Base-by-base conservation (phyloP, 331 rosid genomes). In the Acacia concinna region DNA sequence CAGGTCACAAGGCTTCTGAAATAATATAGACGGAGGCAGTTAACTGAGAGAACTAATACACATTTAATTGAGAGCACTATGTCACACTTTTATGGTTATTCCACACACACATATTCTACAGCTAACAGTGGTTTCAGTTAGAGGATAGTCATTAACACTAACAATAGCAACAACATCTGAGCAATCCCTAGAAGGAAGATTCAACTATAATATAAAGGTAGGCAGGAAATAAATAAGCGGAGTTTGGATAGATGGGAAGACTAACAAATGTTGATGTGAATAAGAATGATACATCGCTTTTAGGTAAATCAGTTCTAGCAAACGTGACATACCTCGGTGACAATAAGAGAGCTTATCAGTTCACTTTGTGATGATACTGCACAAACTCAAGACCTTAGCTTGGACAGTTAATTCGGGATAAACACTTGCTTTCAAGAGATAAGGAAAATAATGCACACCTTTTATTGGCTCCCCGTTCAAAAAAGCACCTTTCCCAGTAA, bases 281-380 rank as follows among this genome's bases (percentile, higher is more conserved):
- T 60, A 68, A 31, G 23, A 62, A 31, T 62, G 59, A 71, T 40
- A 13, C 28, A 52, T 63, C 31, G 79, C 62, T 63, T 81, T 73
- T 64, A 46, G 23, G 40, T 27, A 49, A 54, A 52, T 73, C 21
- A 77, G 66, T 3, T 71, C 56, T 63, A 46, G 64, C 60, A 77
- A 68, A 57, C 71, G 71, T 46, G 71, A 79, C 97, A 65, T 88
- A 96, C 99, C 99, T 89, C 99, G 54, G 98, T 86, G 71, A 89
- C 97, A 73, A 96, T 93, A 75, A 96, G 99, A 81, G 97, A 86
- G 80, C 81, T 89, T 73, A 96, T 83, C 71, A 96, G 90, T 69
- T 91, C 94, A 25, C 83, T 76, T 89, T 96, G 83, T 78, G 98
- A 79, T 4, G 99, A 96, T 67, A 84, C 99, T 96, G 98, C 81